These are phyloP conservation scores for Ceratocystis albifundus DNA, from an alignment of 2,329 filamentous ascomycete genomes.

Conservation along the genomic window DNA sequence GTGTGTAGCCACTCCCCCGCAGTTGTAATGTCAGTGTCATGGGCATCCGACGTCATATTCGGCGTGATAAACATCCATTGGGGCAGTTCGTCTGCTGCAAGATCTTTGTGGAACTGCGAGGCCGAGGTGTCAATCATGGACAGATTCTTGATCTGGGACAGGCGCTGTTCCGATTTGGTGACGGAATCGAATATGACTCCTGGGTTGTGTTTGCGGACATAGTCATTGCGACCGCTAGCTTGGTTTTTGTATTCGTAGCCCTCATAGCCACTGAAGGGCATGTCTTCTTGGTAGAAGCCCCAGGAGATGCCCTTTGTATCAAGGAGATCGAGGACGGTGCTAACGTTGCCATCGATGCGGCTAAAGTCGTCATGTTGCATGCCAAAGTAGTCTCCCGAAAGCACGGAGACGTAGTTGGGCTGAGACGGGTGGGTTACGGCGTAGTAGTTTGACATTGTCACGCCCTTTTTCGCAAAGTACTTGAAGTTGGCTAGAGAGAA, in stretches of 20 bases:
- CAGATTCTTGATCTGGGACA: constrained; percentile 63
- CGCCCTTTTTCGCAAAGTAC: constrained; percentile 28
- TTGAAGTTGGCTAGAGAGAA: constrained; percentile 26
- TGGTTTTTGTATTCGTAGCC: constrained; percentile 54
- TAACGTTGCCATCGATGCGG: constrained; percentile 47
- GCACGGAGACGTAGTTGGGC: constrained; percentile 61
- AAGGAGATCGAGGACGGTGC: constrained; percentile 56
- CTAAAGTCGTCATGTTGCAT: constrained; percentile 57
- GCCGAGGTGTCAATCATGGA: constrained; percentile 34
- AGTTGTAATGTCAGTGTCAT: constrained; percentile 59
- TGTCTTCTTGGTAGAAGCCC: constrained; percentile 65
- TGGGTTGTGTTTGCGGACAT: constrained; percentile 73
- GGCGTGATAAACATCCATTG: constrained; percentile 63
- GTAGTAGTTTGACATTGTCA: constrained; percentile 34
- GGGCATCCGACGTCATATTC: constrained; percentile 65
- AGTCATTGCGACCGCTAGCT: constrained; percentile 55
- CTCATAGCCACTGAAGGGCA: constrained; percentile 64
- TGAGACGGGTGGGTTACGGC: constrained; percentile 61
- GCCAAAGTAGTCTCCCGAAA: constrained; percentile 62
- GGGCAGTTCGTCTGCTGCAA: constrained; percentile 51
- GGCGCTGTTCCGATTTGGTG: constrained; percentile 45
- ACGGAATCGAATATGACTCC: constrained; percentile 55
- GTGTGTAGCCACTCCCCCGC: constrained; percentile 55
- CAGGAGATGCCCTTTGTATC: constrained; percentile 54
- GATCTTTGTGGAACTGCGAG: constrained; percentile 53